phyloP scores from a whole-genome alignment of 768 basidiomycete species.

The Tulasnella sp. region DNA sequence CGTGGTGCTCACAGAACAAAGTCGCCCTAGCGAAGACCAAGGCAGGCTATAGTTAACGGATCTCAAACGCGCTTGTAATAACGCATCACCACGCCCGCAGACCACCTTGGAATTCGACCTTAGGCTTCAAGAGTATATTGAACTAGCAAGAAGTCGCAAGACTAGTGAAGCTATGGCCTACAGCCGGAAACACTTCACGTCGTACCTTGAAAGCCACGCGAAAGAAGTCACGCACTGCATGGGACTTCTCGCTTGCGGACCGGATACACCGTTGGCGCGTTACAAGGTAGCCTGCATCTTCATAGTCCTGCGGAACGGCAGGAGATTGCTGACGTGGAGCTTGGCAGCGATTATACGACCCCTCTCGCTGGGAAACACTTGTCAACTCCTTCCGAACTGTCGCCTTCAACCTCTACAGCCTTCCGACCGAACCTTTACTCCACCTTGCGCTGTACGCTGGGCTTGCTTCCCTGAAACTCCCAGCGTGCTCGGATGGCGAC shows the following conservation, averaged over 20 bases:
- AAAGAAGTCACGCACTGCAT: slow-evolving; percentile 72
- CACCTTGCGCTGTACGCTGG: slow-evolving; percentile 89
- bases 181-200: slow-evolving; percentile 69
- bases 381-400: slow-evolving; percentile 77
- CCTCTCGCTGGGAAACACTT: slow-evolving; percentile 69
- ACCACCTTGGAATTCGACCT: slow-evolving; percentile 95
- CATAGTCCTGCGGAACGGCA: neutral
- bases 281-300: slow-evolving; percentile 60
- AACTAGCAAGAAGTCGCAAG: slow-evolving; percentile 69
- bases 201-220: slow-evolving; percentile 80
- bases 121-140: slow-evolving; percentile 93
- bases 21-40: slow-evolving; percentile 86
- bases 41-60: slow-evolving; percentile 43
- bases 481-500: slow-evolving; percentile 65
- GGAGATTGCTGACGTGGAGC: neutral
- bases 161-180: slow-evolving; percentile 78
- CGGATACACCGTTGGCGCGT: slow-evolving; percentile 65
- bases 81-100: slow-evolving; percentile 43
- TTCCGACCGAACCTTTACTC: slow-evolving; percentile 83
- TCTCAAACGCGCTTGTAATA: neutral
- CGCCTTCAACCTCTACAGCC: slow-evolving; percentile 79
- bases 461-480: slow-evolving; percentile 82
- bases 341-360: slow-evolving; percentile 75
- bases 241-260: slow-evolving; percentile 68
- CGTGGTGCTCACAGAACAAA: slow-evolving; percentile 97